Percentiles rank a stretch among this genome's conserved stretches.
These are phyloP conservation scores for Malus orientalis DNA, from an alignment of 306 rosid genomes.

Conservation along the genomic window DNA sequence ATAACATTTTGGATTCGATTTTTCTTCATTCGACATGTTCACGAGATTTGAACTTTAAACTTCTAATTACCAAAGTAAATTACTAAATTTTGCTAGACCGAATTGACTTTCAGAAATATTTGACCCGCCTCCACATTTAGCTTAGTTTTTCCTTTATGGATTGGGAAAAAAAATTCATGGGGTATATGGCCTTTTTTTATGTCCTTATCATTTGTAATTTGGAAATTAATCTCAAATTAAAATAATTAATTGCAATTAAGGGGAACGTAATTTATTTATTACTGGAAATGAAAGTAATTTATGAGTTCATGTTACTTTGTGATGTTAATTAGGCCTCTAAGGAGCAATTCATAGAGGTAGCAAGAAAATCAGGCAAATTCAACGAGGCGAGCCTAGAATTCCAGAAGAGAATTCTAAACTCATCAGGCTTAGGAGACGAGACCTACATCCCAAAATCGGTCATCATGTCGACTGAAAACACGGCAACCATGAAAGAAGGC, in stretches of 20 bases:
- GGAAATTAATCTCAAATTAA: not conserved
- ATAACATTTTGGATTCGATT: not conserved
- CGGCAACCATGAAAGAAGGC: conserved; percentile 89
- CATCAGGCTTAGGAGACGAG: conserved; percentile 89
- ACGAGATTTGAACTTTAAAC: not conserved
- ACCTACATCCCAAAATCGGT: conserved; percentile 72
- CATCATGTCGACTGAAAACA: conserved; percentile 39
- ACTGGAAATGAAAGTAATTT: not conserved
- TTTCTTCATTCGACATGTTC: not conserved
- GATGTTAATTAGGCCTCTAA: conserved; percentile 46
- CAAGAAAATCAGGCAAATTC: conserved; percentile 73
- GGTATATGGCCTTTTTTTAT: not conserved
- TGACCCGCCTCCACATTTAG: too few relatives aligned
- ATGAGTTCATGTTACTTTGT: not conserved
- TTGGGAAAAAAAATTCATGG: not conserved
- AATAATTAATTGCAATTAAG: not conserved
- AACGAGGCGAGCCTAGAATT: conserved; percentile 61
- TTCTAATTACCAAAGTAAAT: too few relatives aligned
- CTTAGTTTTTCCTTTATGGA: too few relatives aligned
- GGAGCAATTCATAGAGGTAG: conserved; percentile 62
- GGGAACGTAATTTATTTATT: not conserved
- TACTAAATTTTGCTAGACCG: not conserved
- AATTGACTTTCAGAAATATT: too few relatives aligned
- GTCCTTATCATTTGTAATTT: not conserved
- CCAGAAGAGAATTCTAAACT: conserved; percentile 53